Percentiles rank a stretch among this genome's conserved stretches.
Evolutionary conservation across 176 grass and related monocot species (phyloP).

Genomic region (Triticum monococcum): DNA sequence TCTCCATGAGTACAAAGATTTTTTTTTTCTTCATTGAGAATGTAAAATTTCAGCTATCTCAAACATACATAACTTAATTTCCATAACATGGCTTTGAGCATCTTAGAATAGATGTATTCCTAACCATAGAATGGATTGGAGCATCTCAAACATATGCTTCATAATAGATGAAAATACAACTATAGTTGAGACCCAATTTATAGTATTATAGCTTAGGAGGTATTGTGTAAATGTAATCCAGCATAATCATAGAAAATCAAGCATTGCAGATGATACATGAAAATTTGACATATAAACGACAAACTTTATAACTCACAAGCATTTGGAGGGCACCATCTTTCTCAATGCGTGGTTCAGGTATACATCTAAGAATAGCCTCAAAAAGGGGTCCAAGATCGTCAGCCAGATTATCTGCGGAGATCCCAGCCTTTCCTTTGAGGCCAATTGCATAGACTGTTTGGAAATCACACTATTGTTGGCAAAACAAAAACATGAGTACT

Average conservation of each 20-base stretch:
- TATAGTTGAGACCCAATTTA: background rate
- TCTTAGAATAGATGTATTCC: background rate
- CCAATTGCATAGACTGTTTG: slow-evolving; percentile 96
- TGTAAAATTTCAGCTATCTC: slow-evolving; percentile 1
- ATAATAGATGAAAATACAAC: background rate
- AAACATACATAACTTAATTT: background rate
- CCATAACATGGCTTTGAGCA: background rate
- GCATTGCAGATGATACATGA: background rate
- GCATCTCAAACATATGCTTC: slow-evolving; percentile 1
- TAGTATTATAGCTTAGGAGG: background rate
- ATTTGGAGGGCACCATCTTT: slow-evolving; percentile 88
- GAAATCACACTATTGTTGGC: slow-evolving; percentile 84
- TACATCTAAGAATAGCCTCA: slow-evolving; percentile 97
- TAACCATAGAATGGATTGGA: background rate
- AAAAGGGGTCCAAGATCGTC: slow-evolving; percentile 97
- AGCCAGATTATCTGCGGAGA: slow-evolving; percentile 75
- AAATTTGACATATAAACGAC: background rate
- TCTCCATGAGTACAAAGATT: background rate
- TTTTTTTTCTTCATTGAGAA: background rate
- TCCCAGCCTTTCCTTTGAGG: slow-evolving; percentile 89
- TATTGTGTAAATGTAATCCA: slow-evolving; percentile 11
- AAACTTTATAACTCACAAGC: slow-evolving; percentile 70
- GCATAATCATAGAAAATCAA: slow-evolving; percentile 23
- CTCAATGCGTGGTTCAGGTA: slow-evolving; percentile 90
- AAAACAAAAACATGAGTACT: slow-evolving; percentile 20